A percentile compares a stretch with the other conserved stretches of the same genome.
These are phyloP conservation scores for Pyrus pyrifolia DNA, from an alignment of 306 rosid genomes.

Conservation along the genomic window DNA sequence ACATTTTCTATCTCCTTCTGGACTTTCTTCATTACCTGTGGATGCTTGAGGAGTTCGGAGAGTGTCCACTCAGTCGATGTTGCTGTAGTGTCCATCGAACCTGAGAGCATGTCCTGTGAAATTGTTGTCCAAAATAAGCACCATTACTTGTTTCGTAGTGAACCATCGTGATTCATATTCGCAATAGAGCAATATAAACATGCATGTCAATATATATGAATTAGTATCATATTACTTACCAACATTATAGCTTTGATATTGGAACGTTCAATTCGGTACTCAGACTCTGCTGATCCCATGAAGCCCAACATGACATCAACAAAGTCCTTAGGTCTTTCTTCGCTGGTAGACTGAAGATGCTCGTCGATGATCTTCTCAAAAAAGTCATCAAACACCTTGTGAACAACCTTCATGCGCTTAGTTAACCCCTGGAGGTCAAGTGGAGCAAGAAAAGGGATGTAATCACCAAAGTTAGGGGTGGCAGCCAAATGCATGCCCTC, in stretches of 20 bases:
- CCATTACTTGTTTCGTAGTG: neutral
- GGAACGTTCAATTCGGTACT: slow-evolving; percentile 40
- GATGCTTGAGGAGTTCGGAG: slow-evolving; percentile 45
- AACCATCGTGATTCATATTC: neutral
- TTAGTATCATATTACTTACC: slow-evolving; percentile 17
- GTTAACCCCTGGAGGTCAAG: slow-evolving; percentile 59
- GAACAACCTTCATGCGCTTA: slow-evolving; percentile 30
- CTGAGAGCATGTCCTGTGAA: slow-evolving; percentile 49
- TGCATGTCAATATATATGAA: neutral
- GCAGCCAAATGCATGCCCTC: slow-evolving; percentile 32
- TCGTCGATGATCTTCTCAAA: slow-evolving; percentile 58
- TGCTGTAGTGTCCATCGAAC: slow-evolving; percentile 47
- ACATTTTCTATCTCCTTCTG: slow-evolving; percentile 44
- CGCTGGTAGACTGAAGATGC: slow-evolving; percentile 29
- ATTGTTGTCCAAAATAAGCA: neutral
- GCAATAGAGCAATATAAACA: neutral
- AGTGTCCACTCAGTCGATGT: slow-evolving; percentile 49
- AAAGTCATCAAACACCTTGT: slow-evolving; percentile 44
- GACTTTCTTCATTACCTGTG: slow-evolving; percentile 46
- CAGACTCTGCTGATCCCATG: slow-evolving; percentile 37
- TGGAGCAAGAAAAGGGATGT: slow-evolving; percentile 39
- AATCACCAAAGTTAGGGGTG: slow-evolving; percentile 42
- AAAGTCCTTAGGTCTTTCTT: slow-evolving; percentile 41
- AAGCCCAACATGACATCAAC: slow-evolving; percentile 58
- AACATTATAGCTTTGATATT: slow-evolving; percentile 57